Evolutionary conservation across 768 basidiomycete genomes (phyloP).

Genomic region (Suillus ampliporus): DNA sequence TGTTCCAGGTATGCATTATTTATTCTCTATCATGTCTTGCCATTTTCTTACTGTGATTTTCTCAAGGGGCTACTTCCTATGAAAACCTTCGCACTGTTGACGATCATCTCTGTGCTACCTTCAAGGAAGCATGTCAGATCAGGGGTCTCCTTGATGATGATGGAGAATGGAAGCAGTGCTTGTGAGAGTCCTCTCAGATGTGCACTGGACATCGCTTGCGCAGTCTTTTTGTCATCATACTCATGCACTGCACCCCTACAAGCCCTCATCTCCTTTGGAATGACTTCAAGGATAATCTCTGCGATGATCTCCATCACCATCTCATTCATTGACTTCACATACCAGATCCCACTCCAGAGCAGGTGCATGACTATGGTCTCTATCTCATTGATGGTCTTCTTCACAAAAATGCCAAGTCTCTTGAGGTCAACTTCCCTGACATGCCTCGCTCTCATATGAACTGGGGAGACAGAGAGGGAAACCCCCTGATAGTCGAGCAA

Average conservation of each 20-base stretch:
- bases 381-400: constrained; percentile 40
- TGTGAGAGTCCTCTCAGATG: constrained; percentile 47
- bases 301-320: constrained; percentile 43
- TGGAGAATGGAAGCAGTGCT: constrained; percentile 49
- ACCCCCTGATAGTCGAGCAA: constrained; percentile 24
- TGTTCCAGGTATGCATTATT: too few relatives aligned
- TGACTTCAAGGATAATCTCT: constrained; percentile 39
- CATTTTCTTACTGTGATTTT: not conserved
- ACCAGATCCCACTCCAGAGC: constrained; percentile 32
- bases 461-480: constrained; percentile 24
- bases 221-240: constrained; percentile 47
- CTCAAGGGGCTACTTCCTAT: constrained; percentile 30
- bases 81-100: constrained; percentile 33
- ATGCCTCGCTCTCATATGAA: constrained; percentile 23
- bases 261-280: constrained; percentile 44
- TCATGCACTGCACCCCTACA: constrained; percentile 39
- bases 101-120: constrained; percentile 33
- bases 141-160: constrained; percentile 52
- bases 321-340: constrained; percentile 21
- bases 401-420: constrained; percentile 12
- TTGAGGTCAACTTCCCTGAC: constrained; percentile 19
- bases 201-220: constrained; percentile 42
- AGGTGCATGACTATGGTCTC: constrained; percentile 49
- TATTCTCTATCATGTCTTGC: too few relatives aligned
- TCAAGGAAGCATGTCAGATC: constrained; percentile 47